Conservation (phyloP, 2,329 filamentous ascomycete species). For the Pseudofabraea citricarpa region DNA sequence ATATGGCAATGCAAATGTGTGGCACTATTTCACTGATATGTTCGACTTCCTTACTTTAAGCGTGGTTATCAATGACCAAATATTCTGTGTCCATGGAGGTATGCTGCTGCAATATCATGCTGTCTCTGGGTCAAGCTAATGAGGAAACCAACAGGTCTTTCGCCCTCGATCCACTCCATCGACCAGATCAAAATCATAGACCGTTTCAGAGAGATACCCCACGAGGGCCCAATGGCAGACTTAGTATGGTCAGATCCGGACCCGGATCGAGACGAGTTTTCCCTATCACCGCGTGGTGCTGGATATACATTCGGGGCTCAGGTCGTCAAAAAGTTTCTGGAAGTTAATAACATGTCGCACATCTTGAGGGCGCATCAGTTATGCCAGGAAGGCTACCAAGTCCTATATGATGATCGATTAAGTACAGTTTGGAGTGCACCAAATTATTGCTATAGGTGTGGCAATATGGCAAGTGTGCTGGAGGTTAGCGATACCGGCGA, state of each 20-base stretch:
- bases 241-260: slow-evolving; percentile 98
- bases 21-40: slow-evolving; percentile 99
- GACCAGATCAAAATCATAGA: slow-evolving; percentile 99
- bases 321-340: slow-evolving; percentile 96
- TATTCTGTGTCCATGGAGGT: slow-evolving; percentile 97
- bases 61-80: slow-evolving; percentile 97
- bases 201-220: slow-evolving; percentile 95
- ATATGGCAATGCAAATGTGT: slow-evolving; percentile 97
- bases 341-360: slow-evolving; percentile 96
- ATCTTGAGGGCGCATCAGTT: slow-evolving; percentile 97
- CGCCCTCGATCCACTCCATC: slow-evolving; percentile 91
- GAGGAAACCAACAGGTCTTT: slow-evolving; percentile 68
- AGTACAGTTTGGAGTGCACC: slow-evolving; percentile 98
- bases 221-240: slow-evolving; percentile 99
- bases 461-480: slow-evolving; percentile 94
- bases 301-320: slow-evolving; percentile 98
- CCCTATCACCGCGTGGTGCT: slow-evolving; percentile 84
- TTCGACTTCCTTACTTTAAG: slow-evolving; percentile 97
- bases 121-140: no score
- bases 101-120: no score
- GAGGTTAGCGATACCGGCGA: slow-evolving; percentile 93
- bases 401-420: slow-evolving; percentile 88
- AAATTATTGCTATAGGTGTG: slow-evolving; percentile 79
- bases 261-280: slow-evolving; percentile 96
- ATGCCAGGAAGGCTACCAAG: slow-evolving; percentile 96